Evolutionary conservation across 495 filamentous ascomycete species (phyloP), one percentile per base, ranked within the genome.

Genomic region (Penicillium crystallinum): DNA sequence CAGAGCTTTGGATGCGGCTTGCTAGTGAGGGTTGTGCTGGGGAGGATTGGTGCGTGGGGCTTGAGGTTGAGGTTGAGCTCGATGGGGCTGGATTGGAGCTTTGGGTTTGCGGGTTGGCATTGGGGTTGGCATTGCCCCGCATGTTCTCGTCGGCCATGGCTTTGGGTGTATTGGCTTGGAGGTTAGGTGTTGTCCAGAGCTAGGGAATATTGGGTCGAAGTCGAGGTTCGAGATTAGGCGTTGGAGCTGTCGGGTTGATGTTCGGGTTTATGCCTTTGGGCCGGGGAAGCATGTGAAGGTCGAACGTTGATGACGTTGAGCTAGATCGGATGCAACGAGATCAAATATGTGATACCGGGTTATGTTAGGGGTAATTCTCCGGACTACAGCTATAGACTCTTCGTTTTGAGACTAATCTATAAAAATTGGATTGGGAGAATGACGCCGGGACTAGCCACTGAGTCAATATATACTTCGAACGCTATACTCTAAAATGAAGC

Each of bases 1-100:
- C 73, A 17, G 73, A 76, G 46, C 45, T 57, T 46, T 76, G 71
- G 54, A 76, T 65, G 43, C 71, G 67, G 45, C 40, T 43, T 53
- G 67, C 60, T 9, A 74, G 64, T 6, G 72, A 69, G 25, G 52
- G 53, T 25, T 54, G 49, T 7, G 36, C 15, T 47, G 42, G 30
- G 19, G 45, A 27, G 46, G 54, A 9, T 18, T 48, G 12, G 54
- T 45, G 15, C 50, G 46, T 10, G 25, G 31, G n/a, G 43, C 11
- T 40, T 43, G 54, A 41, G 37, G 46, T 22, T 37, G 40, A 15
- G 37, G 30, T 35, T 36, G 40, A 27, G 17, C 41, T 17, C 17
- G n/a, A 17, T 18, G 27, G 57, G 22, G n/a, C 12, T 18, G 27
- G 57, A 18, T 45, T 21, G 44, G 50, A 15, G 30, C 19, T 40